These are phyloP conservation scores for Rhazya stricta DNA, from an alignment of 257 asterid genomes.

Conservation along the genomic window DNA sequence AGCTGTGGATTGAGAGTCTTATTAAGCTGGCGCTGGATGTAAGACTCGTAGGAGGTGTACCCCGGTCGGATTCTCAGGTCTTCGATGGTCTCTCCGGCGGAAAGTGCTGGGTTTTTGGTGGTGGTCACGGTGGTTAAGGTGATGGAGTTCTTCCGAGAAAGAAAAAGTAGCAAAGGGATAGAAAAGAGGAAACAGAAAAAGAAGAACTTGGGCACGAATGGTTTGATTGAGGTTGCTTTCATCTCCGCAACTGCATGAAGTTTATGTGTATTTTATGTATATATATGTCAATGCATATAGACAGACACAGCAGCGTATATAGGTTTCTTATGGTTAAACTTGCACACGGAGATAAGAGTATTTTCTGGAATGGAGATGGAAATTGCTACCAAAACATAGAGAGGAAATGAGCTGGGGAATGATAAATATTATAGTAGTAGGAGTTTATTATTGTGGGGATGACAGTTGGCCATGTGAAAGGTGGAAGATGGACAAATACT, in stretches of 20 bases:
- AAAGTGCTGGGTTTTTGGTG: slow-evolving; percentile 10
- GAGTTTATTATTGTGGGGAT: neutral
- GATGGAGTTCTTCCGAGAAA: slow-evolving; percentile 16
- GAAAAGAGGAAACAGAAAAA: slow-evolving; percentile 29
- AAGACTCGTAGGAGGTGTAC: slow-evolving; percentile 57
- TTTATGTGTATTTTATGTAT: neutral
- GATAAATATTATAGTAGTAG: neutral
- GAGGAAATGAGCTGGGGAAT: neutral
- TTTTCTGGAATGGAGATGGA: too few species aligned
- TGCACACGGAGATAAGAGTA: too few species aligned
- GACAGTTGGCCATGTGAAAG: slow-evolving; percentile 5
- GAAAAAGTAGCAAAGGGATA: slow-evolving; percentile 26
- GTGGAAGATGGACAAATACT: neutral
- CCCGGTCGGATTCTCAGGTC: slow-evolving; percentile 77
- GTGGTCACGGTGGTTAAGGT: slow-evolving; percentile 1
- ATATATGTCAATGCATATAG: neutral
- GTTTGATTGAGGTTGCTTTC: slow-evolving; percentile 26
- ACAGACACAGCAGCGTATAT: too few species aligned
- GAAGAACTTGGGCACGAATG: slow-evolving; percentile 20
- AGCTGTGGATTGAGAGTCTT: slow-evolving; percentile 83
- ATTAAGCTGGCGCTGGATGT: slow-evolving; percentile 72
- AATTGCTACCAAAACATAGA: neutral
- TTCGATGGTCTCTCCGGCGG: neutral
- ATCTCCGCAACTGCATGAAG: slow-evolving; percentile 24
- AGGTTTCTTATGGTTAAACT: too few species aligned